phyloP scores from a whole-genome alignment of 495 filamentous ascomycete genomes.

The Aspergillus ostianus region DNA sequence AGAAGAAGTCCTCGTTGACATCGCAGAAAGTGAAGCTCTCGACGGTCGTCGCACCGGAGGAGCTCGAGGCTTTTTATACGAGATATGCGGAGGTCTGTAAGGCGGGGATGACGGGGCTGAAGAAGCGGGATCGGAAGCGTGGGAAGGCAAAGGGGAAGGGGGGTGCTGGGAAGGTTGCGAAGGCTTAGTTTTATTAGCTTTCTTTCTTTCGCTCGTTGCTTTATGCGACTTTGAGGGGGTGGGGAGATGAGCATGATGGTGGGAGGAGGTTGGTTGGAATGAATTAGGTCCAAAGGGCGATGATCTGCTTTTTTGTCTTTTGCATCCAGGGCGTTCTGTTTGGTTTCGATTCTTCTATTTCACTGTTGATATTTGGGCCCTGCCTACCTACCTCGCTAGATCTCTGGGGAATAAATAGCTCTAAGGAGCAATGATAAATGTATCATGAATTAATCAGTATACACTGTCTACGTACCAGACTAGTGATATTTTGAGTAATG shows the following conservation, averaged over 20 bases:
- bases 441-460: neutral
- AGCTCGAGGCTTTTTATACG: constrained; percentile 76
- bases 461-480: neutral
- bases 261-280: neutral
- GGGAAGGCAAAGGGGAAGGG: constrained; percentile 70
- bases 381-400: constrained; percentile 5
- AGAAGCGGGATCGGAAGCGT: constrained; percentile 92
- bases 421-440: neutral
- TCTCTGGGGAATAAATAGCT: neutral
- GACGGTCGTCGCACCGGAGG: constrained; percentile 73
- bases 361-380: constrained; percentile 6
- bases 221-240: no score
- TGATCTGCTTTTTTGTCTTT: neutral
- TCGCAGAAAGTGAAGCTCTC: constrained; percentile 72
- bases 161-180: constrained; percentile 49
- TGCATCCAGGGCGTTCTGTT: constrained; percentile 10
- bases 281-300: neutral
- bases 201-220: constrained; percentile 8
- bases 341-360: neutral
- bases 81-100: constrained; percentile 93
- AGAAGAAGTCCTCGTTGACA: constrained; percentile 20
- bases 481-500: neutral
- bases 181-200: constrained; percentile 46
- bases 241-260: no score
- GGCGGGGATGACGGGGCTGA: constrained; percentile 79